These are phyloP conservation scores for Paraleonurus japonicus DNA, from an alignment of 257 asterid species.

Conservation along the genomic window DNA sequence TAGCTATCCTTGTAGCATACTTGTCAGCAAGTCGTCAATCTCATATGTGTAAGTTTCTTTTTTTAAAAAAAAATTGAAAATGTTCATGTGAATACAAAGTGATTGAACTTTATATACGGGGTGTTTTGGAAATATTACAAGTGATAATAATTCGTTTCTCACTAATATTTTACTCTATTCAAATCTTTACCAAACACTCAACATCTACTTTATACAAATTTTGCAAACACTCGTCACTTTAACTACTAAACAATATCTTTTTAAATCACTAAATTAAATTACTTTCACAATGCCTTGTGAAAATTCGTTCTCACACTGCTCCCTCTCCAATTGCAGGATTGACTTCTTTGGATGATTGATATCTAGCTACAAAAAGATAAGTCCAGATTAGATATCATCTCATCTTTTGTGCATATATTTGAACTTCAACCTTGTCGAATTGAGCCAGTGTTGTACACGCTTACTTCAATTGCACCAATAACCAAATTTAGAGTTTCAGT, in stretches of 20 bases:
- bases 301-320: slow-evolving; percentile 2
- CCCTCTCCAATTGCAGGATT: slow-evolving; percentile 27
- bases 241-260: too few relatives aligned
- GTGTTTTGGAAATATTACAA: too few relatives aligned
- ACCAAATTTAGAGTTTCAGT: neutral
- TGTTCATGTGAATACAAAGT: neutral
- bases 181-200: too few relatives aligned
- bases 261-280: too few relatives aligned
- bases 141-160: too few relatives aligned
- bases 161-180: too few relatives aligned
- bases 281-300: too few relatives aligned
- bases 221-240: too few relatives aligned
- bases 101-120: neutral
- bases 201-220: too few relatives aligned
- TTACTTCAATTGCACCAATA: neutral
- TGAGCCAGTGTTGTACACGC: neutral
- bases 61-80: neutral
- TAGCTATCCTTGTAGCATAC: slow-evolving; percentile 59
- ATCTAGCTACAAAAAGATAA: slow-evolving; percentile 5
- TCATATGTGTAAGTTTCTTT: slow-evolving; percentile 42
- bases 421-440: slow-evolving; percentile 3
- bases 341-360: neutral
- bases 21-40: slow-evolving; percentile 39
- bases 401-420: slow-evolving; percentile 12
- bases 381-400: neutral